Evolutionary conservation across 331 rosid genomes (phyloP).

Genomic region (Rosa hybrid): DNA sequence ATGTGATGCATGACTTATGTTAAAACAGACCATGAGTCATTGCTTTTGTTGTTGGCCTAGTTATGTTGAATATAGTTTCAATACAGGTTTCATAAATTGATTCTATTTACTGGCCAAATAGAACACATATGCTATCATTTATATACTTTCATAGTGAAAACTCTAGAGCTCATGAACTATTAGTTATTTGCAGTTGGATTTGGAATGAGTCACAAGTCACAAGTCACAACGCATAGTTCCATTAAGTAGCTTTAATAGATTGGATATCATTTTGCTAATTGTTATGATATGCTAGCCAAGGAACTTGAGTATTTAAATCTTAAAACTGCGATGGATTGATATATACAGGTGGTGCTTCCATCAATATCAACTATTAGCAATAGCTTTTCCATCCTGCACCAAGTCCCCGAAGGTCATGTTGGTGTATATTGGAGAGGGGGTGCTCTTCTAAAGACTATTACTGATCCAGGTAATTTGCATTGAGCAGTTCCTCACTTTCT

Average conservation of each 20-base stretch:
- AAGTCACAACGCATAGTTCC: neutral
- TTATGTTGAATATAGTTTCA: neutral
- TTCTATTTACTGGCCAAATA: neutral
- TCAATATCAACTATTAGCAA: constrained; percentile 40
- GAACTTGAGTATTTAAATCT: neutral
- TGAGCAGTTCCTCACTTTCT: neutral
- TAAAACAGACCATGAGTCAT: neutral
- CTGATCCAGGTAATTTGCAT: constrained; percentile 64
- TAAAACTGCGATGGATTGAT: neutral
- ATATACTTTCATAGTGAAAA: neutral
- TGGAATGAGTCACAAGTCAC: neutral
- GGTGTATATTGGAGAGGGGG: constrained; percentile 97
- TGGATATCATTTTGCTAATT: neutral
- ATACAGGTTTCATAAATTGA: neutral
- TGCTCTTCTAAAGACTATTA: constrained; percentile 70
- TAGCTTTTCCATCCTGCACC: constrained; percentile 69
- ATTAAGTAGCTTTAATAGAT: neutral
- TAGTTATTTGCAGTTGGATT: neutral
- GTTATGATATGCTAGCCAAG: neutral
- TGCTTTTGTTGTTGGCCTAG: neutral
- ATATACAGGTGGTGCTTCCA: constrained; percentile 52
- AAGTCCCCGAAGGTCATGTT: constrained; percentile 97
- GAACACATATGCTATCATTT: neutral
- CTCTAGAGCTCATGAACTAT: neutral
- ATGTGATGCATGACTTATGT: neutral